Conservation (phyloP, 352 stramenopile genomes). For the Phytophthora chlamydospora region DNA sequence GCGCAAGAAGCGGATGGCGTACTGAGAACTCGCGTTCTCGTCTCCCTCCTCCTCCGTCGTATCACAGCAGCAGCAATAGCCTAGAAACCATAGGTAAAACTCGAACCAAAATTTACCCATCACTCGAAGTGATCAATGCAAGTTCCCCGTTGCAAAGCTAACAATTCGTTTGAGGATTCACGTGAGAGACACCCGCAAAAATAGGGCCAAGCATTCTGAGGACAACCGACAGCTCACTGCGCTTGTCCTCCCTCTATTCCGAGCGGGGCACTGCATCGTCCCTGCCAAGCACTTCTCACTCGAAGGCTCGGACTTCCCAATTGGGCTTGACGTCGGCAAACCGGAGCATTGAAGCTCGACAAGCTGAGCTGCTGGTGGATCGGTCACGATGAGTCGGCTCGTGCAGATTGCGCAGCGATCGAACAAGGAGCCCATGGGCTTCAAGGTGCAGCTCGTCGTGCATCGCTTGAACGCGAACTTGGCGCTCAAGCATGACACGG, state of each 20-base stretch:
- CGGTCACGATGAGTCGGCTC: conserved; percentile 60
- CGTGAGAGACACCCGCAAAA: conserved; percentile 17
- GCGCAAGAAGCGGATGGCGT: conserved; percentile 78
- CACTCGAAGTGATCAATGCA: no score
- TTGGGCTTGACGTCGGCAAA: conserved; percentile 25
- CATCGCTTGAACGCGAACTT: conserved; percentile 69
- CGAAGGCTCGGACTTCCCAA: conserved; percentile 26
- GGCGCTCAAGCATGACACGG: conserved; percentile 49
- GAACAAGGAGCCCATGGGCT: conserved; percentile 61
- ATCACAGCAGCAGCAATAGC: conserved; percentile 10
- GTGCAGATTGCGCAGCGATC: conserved; percentile 68
- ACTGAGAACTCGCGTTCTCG: conserved; percentile 17
- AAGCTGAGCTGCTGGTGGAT: not conserved
- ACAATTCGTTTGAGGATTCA: not conserved
- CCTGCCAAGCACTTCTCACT: conserved; percentile 8
- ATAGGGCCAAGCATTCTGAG: conserved; percentile 27
- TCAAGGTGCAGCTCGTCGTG: conserved; percentile 75
- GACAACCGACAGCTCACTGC: conserved; percentile 13
- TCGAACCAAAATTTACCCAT: conserved; percentile 2
- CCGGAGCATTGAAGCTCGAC: conserved; percentile 3
- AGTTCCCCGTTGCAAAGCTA: no score
- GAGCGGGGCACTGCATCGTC: conserved; percentile 14
- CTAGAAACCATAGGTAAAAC: conserved; percentile 1
- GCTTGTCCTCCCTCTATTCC: conserved; percentile 28
- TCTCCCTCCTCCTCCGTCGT: conserved; percentile 17